Conservation (phyloP, 148 eudicot species). For the Polygonum aviculare region DNA sequence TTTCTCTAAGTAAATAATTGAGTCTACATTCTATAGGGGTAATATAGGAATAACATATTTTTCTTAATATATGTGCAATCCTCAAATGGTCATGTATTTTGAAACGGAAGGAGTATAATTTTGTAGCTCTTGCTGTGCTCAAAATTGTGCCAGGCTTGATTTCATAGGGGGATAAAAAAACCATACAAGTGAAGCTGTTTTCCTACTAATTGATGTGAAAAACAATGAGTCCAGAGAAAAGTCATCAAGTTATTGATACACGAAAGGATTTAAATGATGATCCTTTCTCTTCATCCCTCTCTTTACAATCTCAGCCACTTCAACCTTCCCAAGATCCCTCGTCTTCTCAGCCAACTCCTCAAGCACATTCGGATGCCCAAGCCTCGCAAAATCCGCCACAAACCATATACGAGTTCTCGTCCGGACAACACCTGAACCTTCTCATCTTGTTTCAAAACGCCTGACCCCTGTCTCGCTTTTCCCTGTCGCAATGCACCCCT, state of each 20-base stretch:
- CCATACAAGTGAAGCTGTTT: too few relatives aligned
- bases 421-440: slow-evolving; percentile 75
- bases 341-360: slow-evolving; percentile 66
- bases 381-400: slow-evolving; percentile 49
- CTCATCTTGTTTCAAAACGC: slow-evolving; percentile 88
- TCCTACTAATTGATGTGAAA: too few relatives aligned
- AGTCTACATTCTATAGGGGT: too few relatives aligned
- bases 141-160: too few relatives aligned
- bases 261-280: background rate
- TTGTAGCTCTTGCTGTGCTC: too few relatives aligned
- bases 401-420: slow-evolving; percentile 73
- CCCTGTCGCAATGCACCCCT: slow-evolving; percentile 41
- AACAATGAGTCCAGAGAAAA: too few relatives aligned
- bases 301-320: slow-evolving; percentile 39
- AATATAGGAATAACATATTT: too few relatives aligned
- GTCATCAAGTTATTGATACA: background rate
- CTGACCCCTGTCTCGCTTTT: slow-evolving; percentile 49
- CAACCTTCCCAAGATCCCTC: slow-evolving; percentile 53
- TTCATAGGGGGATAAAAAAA: too few relatives aligned
- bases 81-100: too few relatives aligned
- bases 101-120: too few relatives aligned
- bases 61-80: too few relatives aligned
- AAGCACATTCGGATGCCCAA: slow-evolving; percentile 48
- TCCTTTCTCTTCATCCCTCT: slow-evolving; percentile 18
- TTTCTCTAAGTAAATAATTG: too few relatives aligned